phyloP scores from a whole-genome alignment of 306 rosid species.

The Prunus armeniaca region DNA sequence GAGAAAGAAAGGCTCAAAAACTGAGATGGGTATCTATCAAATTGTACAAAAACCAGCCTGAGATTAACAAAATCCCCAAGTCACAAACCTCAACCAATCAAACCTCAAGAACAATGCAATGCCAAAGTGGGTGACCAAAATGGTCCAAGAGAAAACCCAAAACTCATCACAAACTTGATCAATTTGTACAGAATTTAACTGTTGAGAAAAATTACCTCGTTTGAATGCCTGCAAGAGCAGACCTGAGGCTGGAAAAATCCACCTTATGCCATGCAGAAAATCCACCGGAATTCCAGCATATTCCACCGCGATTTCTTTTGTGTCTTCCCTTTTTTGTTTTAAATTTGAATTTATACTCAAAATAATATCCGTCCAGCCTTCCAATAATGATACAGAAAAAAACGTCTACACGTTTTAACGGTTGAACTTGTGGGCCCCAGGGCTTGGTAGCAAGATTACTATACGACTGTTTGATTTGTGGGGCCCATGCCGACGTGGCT shows the following conservation, averaged over 20 bases:
- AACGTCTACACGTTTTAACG: not conserved
- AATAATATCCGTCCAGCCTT: constrained; percentile 1
- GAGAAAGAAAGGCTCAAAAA: constrained; percentile 61
- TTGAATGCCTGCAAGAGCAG: constrained; percentile 30
- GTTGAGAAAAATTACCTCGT: constrained; percentile 25
- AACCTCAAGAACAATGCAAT: not conserved
- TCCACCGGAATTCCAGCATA: constrained; percentile 32
- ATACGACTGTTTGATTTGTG: not conserved
- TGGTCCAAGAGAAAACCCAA: not conserved
- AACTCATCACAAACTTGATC: constrained; percentile 13
- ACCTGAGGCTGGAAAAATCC: constrained; percentile 33
- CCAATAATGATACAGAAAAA: not conserved
- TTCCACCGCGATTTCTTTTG: constrained; percentile 18
- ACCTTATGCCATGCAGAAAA: constrained; percentile 26
- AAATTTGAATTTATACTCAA: not conserved
- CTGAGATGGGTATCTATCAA: constrained; percentile 30
- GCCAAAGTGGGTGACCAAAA: constrained; percentile 9
- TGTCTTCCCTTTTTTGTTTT: not conserved
- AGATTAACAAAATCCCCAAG: constrained; percentile 22
- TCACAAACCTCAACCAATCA: constrained; percentile 10
- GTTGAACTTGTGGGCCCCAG: not conserved
- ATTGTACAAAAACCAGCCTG: constrained; percentile 42
- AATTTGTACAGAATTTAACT: not conserved
- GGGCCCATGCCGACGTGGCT: not conserved
- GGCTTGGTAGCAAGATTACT: not conserved